Evolutionary conservation across 2,329 filamentous ascomycete genomes (phyloP).

Genomic region (Penicillium psychrosexuale): DNA sequence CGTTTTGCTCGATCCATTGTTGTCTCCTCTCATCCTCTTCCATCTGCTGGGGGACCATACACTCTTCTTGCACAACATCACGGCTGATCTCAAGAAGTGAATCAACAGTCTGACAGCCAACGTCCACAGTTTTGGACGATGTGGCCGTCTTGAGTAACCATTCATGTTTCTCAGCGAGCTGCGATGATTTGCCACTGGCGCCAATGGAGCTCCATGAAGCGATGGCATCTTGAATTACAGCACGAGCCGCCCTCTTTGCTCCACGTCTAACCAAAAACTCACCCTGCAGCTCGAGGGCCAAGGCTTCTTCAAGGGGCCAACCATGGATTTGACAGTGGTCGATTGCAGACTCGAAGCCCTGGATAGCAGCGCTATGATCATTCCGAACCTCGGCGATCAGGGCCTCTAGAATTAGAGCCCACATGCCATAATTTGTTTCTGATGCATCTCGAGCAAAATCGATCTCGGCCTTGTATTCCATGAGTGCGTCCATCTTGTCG

Average conservation of each 20-base stretch:
- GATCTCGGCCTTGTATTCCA: slow-evolving; percentile 51
- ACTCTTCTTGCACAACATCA: slow-evolving; percentile 31
- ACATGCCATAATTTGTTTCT: slow-evolving; percentile 59
- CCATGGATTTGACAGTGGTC: slow-evolving; percentile 59
- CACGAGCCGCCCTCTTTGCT: slow-evolving; percentile 57
- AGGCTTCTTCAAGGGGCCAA: slow-evolving; percentile 58
- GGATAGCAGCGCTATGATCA: slow-evolving; percentile 47
- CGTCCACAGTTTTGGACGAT: slow-evolving; percentile 52
- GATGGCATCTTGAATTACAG: slow-evolving; percentile 57
- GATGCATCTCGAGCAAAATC: slow-evolving; percentile 53
- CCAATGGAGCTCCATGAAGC: slow-evolving; percentile 58
- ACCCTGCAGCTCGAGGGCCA: slow-evolving; percentile 58
- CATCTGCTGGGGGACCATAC: slow-evolving; percentile 29
- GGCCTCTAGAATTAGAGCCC: slow-evolving; percentile 56
- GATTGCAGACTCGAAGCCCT: slow-evolving; percentile 54
- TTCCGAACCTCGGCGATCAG: slow-evolving; percentile 51
- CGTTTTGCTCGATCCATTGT: slow-evolving; percentile 44
- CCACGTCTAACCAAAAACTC: slow-evolving; percentile 58
- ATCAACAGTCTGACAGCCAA: slow-evolving; percentile 56
- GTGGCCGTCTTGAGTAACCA: slow-evolving; percentile 58
- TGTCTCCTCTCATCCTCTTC: slow-evolving; percentile 43
- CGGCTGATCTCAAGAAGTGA: slow-evolving; percentile 45
- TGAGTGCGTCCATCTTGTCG: slow-evolving; percentile 49
- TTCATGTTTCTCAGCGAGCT: slow-evolving; percentile 58
- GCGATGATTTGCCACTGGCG: slow-evolving; percentile 57